A percentile compares a stretch with the other conserved stretches of the same genome.
Evolutionary conservation across 2,329 filamentous ascomycete species (phyloP).

Genomic region (Colletotrichum siamense): DNA sequence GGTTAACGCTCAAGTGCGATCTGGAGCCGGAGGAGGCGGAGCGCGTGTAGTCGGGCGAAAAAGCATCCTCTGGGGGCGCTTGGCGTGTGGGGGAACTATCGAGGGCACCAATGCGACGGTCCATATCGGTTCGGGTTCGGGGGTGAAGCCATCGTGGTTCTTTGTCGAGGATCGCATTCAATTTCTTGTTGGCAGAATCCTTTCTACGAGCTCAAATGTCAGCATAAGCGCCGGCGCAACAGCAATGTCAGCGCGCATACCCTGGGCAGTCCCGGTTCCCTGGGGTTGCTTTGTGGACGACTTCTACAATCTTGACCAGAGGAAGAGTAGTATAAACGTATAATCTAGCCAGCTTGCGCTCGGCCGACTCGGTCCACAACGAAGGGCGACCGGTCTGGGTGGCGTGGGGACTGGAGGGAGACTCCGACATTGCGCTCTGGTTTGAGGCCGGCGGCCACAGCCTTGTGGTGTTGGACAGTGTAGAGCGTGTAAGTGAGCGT

Average conservation of each 20-base stretch:
- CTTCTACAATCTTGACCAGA: conserved; percentile 53
- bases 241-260: neutral
- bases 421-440: conserved; percentile 16
- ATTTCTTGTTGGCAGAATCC: conserved; percentile 64
- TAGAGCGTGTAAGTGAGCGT: conserved; percentile 7
- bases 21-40: conserved; percentile 6
- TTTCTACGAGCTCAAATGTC: conserved; percentile 40
- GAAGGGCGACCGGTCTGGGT: conserved; percentile 55
- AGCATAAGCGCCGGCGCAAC: conserved; percentile 14
- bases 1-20: neutral
- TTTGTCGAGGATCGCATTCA: conserved; percentile 61
- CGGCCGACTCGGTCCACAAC: conserved; percentile 59
- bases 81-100: conserved; percentile 42
- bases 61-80: conserved; percentile 1
- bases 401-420: conserved; percentile 33
- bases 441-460: conserved; percentile 5
- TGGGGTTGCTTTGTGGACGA: conserved; percentile 47
- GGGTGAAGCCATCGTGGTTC: conserved; percentile 64
- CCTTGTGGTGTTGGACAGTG: conserved; percentile 5
- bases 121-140: conserved; percentile 55
- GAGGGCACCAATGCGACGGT: conserved; percentile 52
- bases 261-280: conserved; percentile 15
- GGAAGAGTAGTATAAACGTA: conserved; percentile 63
- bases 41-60: neutral
- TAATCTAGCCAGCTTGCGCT: conserved; percentile 59